phyloP scores from a whole-genome alignment of 768 basidiomycete genomes.

The Tulasnella sp. region DNA sequence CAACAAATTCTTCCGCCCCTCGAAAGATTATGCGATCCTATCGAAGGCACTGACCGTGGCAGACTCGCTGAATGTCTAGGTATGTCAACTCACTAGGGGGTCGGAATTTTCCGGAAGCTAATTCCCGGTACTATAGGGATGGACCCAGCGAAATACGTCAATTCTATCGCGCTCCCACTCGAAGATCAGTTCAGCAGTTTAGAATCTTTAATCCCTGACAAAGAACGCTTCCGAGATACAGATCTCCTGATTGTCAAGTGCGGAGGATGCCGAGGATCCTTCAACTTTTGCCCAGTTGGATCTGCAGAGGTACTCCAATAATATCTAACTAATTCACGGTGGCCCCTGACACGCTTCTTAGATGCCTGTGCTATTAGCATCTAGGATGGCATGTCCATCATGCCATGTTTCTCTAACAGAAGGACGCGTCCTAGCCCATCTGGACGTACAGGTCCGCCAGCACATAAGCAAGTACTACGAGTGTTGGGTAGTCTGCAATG shows the following conservation, averaged over 20 bases:
- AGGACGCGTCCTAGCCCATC: constrained; percentile 66
- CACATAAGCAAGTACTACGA: constrained; percentile 78
- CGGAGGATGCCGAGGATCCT: constrained; percentile 51
- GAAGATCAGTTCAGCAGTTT: constrained; percentile 66
- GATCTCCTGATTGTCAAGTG: constrained; percentile 66
- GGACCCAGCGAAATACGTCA: constrained; percentile 46
- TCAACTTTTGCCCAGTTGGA: constrained; percentile 47
- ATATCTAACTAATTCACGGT: neutral
- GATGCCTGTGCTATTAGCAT: constrained; percentile 53
- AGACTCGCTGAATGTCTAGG: constrained; percentile 92
- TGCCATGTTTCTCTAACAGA: constrained; percentile 28
- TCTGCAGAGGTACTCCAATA: constrained; percentile 40
- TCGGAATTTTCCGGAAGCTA: constrained; percentile 7
- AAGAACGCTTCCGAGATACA: constrained; percentile 73
- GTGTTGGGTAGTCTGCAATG: constrained; percentile 80
- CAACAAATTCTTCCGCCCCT: constrained; percentile 91
- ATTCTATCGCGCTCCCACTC: constrained; percentile 33
- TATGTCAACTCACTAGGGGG: constrained; percentile 29
- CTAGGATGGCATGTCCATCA: constrained; percentile 56
- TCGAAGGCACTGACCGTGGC: constrained; percentile 88
- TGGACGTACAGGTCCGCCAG: constrained; percentile 74
- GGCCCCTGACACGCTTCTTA: constrained; percentile 24
- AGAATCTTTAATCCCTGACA: constrained; percentile 81
- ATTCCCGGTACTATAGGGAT: constrained; percentile 34
- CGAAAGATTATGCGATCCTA: constrained; percentile 89